These are phyloP conservation scores for Fusarium sulawesiense DNA, from an alignment of 2,329 filamentous ascomycete species.

Conservation along the genomic window DNA sequence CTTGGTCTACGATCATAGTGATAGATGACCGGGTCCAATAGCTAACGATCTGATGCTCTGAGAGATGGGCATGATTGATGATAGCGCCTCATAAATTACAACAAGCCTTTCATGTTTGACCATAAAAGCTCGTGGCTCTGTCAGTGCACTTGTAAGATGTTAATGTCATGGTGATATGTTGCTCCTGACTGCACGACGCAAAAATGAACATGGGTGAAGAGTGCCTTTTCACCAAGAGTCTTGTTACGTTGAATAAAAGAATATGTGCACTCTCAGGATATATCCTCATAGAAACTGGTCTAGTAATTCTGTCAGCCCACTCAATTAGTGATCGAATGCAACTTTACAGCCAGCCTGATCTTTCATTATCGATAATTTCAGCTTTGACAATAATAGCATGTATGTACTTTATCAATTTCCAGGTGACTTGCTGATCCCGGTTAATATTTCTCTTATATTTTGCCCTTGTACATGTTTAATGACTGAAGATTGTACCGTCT, in stretches of 20 bases:
- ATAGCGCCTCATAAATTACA: slow-evolving; percentile 32
- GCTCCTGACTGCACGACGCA: not conserved
- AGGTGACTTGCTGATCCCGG: not conserved
- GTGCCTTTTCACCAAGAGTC: not conserved
- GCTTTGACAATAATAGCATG: not conserved
- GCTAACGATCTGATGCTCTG: slow-evolving; percentile 25
- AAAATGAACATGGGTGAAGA: not conserved
- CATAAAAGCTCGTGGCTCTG: not conserved
- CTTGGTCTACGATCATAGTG: slow-evolving; percentile 12
- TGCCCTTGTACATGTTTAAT: not conserved
- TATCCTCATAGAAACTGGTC: not conserved
- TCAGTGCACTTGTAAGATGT: not conserved
- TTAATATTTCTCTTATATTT: not conserved
- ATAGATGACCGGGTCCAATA: slow-evolving; percentile 10
- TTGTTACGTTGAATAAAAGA: not conserved
- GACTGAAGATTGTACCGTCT: not conserved
- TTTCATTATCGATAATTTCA: not conserved
- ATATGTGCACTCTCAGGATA: not conserved
- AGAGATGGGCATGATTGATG: slow-evolving; percentile 37
- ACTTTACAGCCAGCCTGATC: not conserved
- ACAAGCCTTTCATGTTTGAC: slow-evolving; percentile 23
- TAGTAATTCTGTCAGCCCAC: not conserved
- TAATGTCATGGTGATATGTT: not conserved
- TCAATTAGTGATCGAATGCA: not conserved
- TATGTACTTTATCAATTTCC: not conserved